These are phyloP conservation scores for Penicillium frequentans DNA, from an alignment of 2,329 filamentous ascomycete species.

Conservation along the genomic window DNA sequence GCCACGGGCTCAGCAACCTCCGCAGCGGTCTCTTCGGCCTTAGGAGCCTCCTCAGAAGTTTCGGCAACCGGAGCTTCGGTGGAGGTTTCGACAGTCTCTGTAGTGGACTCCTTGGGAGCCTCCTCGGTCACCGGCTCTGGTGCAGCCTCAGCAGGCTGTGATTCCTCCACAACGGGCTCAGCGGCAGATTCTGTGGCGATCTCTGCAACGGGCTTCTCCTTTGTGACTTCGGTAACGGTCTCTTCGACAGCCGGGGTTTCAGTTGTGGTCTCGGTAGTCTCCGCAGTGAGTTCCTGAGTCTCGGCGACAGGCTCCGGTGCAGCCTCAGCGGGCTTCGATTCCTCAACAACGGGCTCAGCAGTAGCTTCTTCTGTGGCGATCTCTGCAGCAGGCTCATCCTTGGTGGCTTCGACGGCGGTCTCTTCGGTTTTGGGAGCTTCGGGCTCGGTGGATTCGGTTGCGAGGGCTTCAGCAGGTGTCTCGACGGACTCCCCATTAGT, in stretches of 20 bases:
- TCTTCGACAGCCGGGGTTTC: conserved; percentile 1
- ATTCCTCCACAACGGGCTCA: conserved; percentile 10
- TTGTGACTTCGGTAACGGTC: neutral
- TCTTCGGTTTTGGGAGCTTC: neutral
- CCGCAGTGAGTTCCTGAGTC: neutral
- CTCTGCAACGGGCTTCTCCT: conserved; percentile 12
- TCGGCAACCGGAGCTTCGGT: conserved; percentile 17
- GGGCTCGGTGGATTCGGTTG: neutral
- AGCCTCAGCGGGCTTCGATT: neutral
- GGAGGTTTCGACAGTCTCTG: conserved; percentile 5
- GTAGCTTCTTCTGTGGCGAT: neutral
- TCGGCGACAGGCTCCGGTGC: neutral
- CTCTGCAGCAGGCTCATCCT: neutral
- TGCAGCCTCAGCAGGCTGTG: neutral
- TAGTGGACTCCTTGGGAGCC: conserved; percentile 27
- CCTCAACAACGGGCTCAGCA: neutral
- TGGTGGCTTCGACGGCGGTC: neutral
- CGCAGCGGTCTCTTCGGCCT: conserved; percentile 23
- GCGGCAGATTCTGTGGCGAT: conserved; percentile 3
- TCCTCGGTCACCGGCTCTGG: neutral
- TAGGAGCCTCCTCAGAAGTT: conserved; percentile 10
- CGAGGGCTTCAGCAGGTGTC: neutral
- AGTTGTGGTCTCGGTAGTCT: neutral
- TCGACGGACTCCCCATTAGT: neutral
- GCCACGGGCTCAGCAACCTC: neutral